Evolutionary conservation across 2,329 filamentous ascomycete genomes (phyloP), one percentile per base, ranked within the genome.

Genomic region (Trichoderma cornu-damae): DNA sequence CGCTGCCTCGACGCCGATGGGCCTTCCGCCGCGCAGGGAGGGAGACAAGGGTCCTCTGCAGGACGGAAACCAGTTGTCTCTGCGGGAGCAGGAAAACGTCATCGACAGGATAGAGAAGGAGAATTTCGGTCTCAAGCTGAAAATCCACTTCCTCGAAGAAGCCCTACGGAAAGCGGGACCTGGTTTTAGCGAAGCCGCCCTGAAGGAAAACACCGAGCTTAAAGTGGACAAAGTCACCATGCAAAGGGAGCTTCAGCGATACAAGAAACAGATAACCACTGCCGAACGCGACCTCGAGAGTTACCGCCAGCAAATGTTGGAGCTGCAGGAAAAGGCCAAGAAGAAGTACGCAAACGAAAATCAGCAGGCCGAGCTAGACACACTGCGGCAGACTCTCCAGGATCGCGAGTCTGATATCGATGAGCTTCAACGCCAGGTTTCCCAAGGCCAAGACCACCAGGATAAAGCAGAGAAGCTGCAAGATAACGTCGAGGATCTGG

Each of bases 31-130:
- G 5, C 81, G 86, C 58, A 80, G 81, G 60, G 79, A 79, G 52
- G 82, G 80, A 44, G 80, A 79, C 53, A 85, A 84, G 53, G 87
- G 85, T 1, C 82, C 89, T 4, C 73, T 96, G 35, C 87, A 92
- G 61, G 88, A 94, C 65, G 91, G 91, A 18, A 96, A 96, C 65
- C 87, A 95, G 68, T 80, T 96, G 64, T 96, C 94, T 1, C 74
- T 99, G 58, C 86, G 91, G 60, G 94, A 99, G 69, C 94, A 99
- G 72, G 94, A 97, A 73, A 91, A 90, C 64, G 88, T 94, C 63
- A 93, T 99, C 65, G 90, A 96, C 74, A 89, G 89, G 68, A 93
- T 99, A 65, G 91, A 96, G 69, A 99, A 99, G 76, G 94, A 97
- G 69, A 99, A 99, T 69, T 99, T 97, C 69, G 90, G 90, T 22